Evolutionary conservation across 1,139 yeast genomes (phyloP), one percentile per base, ranked within the genome.

Genomic region (Blastobotrys niveus): DNA sequence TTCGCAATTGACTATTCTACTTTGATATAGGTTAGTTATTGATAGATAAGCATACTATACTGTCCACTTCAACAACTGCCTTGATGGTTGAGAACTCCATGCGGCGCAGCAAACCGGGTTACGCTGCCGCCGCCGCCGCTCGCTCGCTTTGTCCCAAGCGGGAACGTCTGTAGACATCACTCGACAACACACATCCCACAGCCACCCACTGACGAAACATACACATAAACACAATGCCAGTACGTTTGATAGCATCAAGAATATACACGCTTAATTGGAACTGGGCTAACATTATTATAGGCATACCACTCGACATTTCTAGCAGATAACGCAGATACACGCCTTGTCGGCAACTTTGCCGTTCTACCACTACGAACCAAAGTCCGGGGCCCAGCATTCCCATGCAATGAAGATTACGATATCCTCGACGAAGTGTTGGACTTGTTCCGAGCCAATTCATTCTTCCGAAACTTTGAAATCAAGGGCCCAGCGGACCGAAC

Each of bases 401-500:
- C 94, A 6, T 77, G 88, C 5, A 73, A 74, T 48, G 77, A 79
- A 24, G 95, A 85, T 56, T 89, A 88, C 64, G 99, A 91, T 65
- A 85, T 91, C 49, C 75, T 85, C 48, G 98, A 91, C 61, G 99
- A 91, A 65, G 76, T 82, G 24, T 69, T 91, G 48, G 98, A 91
- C 65, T 73, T 91, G 48, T 91, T 91, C 66, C 75, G 98, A 54
- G 96, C 97, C 58, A 91, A 91, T 66, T 85, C 96, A 6, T 89
- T 91, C 67, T 91, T 93, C 75, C 83, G 86, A 63, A 91, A 91
- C 72, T 93, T 91, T 65, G 98, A 93, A 68, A 88, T 91, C 68
- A 87, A 87, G 63, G 95, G 96, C 10, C 87, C 95, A 17, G 84
- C 96, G 2, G 99, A 91, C 65, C 75, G 99, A 55, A 76, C 91